Evolutionary conservation across 1,284 basidiomycete species (phyloP), one percentile per base, ranked within the genome.

Genomic region (Cutaneotrichosporon cutaneum): DNA sequence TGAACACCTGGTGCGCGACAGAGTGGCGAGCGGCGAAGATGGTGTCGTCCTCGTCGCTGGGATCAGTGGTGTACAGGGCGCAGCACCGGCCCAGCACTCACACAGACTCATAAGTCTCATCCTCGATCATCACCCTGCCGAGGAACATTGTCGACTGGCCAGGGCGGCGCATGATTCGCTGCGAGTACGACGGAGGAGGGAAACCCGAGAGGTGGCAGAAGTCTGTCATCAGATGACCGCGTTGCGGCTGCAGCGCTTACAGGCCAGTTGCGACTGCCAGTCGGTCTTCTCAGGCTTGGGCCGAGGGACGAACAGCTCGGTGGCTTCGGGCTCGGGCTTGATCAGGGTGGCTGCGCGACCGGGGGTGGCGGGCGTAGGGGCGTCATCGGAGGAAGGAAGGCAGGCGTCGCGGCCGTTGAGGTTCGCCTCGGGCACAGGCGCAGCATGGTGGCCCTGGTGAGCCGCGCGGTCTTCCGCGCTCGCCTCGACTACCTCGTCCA

Each of bases 1-100:
- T n/a, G 26, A 60, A 63, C 21, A 71, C 68, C 30, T 60, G 32
- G 10, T 50, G 53, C 13, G 71, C 70, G 13, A 69, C 58, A 8
- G 64, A 54, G 36, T 69, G 63, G 18, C 65, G 61, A 2, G 65
- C 68, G 16, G 62, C 63, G 6, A 58, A 47, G 56, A 68, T 42
- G 30, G 54, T 62, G 9, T 39, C 8, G 50, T 27, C 35, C 9
- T 5, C 27, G 22, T 10, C 14, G 26, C 54, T 61, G 42, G 42
- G 30, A n/a, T 56, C 45, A 59, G 44, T 24, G 22, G 7, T 39
- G 14, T n/a, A 36, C 30, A 4, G 4, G 4, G 35, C 35, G n/a
- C n/a, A 18, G 4, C 21, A 8, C 14, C 2, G 18, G 44, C 13
- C 30, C 54, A 24, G 13, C 30, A 35, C 60, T 32, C 24, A 61